phyloP scores from a whole-genome alignment of 1,284 basidiomycete species.

The Abortiporus biennis region DNA sequence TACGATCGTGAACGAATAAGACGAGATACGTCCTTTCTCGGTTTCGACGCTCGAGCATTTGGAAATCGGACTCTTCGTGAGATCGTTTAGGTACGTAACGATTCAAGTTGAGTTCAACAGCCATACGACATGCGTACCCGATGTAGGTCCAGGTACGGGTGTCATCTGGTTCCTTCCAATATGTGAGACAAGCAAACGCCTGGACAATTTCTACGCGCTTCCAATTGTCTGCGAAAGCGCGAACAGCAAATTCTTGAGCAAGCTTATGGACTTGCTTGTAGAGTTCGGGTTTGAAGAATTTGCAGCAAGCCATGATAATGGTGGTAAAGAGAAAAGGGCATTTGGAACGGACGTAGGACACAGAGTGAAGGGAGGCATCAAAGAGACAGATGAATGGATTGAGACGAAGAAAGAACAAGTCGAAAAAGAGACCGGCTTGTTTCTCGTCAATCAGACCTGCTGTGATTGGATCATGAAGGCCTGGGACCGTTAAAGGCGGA shows the following conservation, averaged over 20 bases:
- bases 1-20: constrained; percentile 77
- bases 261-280: constrained; percentile 65
- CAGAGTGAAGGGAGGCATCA: constrained; percentile 71
- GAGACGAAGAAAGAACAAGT: constrained; percentile 69
- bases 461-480: constrained; percentile 58
- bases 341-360: constrained; percentile 64
- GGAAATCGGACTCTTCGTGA: constrained; percentile 52
- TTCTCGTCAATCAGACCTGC: constrained; percentile 62
- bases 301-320: constrained; percentile 77
- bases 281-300: constrained; percentile 72
- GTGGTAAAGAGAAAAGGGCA: constrained; percentile 79
- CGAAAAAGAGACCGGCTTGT: constrained; percentile 64
- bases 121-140: constrained; percentile 83
- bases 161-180: constrained; percentile 83
- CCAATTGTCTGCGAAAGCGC: constrained; percentile 69
- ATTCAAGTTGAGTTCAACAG: constrained; percentile 74
- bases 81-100: constrained; percentile 51
- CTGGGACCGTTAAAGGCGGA: constrained; percentile 20
- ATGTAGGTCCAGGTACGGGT: constrained; percentile 80
- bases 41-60: constrained; percentile 69
- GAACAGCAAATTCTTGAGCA: constrained; percentile 65
- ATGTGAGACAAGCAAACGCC: constrained; percentile 78
- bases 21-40: constrained; percentile 79
- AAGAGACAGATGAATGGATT: constrained; percentile 84
- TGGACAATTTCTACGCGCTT: constrained; percentile 80